A percentile compares a stretch with the other conserved stretches of the same genome.
These are phyloP conservation scores for Canavalia gladiata DNA, from an alignment of 306 rosid genomes.

Conservation along the genomic window DNA sequence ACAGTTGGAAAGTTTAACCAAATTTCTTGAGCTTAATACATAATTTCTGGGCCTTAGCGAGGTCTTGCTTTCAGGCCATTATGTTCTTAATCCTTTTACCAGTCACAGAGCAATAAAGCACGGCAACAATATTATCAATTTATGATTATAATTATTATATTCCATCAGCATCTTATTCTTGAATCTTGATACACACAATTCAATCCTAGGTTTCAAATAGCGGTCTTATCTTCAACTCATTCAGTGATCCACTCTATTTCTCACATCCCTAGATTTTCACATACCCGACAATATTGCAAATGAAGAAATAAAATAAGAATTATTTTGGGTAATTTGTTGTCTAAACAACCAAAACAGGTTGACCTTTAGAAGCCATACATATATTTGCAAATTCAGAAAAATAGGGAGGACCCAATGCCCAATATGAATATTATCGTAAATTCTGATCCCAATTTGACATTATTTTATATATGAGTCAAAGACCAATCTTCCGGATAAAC, in stretches of 20 bases:
- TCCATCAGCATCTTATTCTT: neutral
- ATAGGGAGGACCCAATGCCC: neutral
- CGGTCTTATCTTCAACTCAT: neutral
- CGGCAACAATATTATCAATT: neutral
- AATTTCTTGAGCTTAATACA: neutral
- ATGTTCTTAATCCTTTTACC: neutral
- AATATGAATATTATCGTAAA: constrained; percentile 5
- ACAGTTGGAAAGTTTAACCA: neutral
- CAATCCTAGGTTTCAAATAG: constrained; percentile 25
- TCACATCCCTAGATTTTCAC: neutral
- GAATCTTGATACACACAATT: neutral
- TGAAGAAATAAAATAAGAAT: neutral
- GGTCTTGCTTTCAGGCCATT: neutral
- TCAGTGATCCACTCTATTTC: constrained; percentile 1
- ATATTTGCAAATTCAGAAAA: constrained; percentile 1
- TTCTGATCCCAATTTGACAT: neutral
- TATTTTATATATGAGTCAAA: neutral
- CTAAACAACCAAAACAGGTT: constrained; percentile 4
- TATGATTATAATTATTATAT: neutral
- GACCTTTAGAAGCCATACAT: neutral
- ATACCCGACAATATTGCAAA: neutral
- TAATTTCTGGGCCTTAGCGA: neutral
- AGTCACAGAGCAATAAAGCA: neutral
- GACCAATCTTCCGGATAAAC: neutral
- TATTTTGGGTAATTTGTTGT: neutral